Percentiles rank a stretch among this genome's conserved stretches.
Evolutionary conservation across 192 early-diverging fungal genomes (phyloP).

Genomic region (Gigaspora rosea): DNA sequence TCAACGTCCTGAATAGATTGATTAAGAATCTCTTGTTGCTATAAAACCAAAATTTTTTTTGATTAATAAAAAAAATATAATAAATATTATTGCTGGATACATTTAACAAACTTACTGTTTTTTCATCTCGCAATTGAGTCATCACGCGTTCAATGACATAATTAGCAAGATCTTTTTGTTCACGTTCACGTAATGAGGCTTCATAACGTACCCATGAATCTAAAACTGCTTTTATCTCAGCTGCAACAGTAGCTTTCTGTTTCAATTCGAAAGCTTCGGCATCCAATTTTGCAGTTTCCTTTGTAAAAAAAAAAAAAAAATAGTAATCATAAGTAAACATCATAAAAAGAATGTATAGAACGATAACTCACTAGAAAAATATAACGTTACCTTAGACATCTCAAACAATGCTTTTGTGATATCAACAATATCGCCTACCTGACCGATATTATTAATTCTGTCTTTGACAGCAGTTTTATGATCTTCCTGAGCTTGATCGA

Average conservation of each 20-base stretch:
- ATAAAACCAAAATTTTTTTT: neutral
- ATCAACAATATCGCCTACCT: constrained; percentile 91
- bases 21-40: constrained; percentile 60
- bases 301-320: neutral
- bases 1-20: constrained; percentile 62
- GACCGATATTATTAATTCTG: constrained; percentile 86
- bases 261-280: constrained; percentile 94
- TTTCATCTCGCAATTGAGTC: constrained; percentile 67
- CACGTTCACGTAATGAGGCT: constrained; percentile 85
- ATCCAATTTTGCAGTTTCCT: constrained; percentile 91
- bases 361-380: neutral
- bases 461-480: constrained; percentile 90
- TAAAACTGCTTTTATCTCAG: constrained; percentile 84
- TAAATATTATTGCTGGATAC: neutral
- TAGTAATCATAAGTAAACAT: neutral
- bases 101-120: constrained; percentile 42
- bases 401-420: constrained; percentile 92
- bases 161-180: constrained; percentile 86
- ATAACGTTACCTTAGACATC: constrained; percentile 75
- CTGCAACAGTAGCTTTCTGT: constrained; percentile 80
- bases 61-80: neutral
- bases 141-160: constrained; percentile 84
- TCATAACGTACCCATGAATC: constrained; percentile 99
- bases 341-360: neutral
- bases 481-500: constrained; percentile 82